A percentile compares a stretch with the other conserved stretches of the same genome.
Conservation (phyloP, 139 green algal species). For the Coelastrella sp. region DNA sequence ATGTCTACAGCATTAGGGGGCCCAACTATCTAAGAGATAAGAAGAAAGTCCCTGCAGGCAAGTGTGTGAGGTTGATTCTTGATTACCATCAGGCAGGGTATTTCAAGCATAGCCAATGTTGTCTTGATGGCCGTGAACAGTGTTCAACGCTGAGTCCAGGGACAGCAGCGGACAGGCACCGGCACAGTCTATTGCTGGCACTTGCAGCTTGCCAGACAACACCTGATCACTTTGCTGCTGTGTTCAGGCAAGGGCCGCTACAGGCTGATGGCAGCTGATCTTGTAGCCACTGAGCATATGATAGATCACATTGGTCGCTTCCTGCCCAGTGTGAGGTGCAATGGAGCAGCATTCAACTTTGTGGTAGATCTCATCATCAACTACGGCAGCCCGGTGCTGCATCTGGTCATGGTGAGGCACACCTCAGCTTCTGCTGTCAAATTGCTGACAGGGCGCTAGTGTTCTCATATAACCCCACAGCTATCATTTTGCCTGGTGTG, state of each 20-base stretch:
- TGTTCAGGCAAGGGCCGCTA: constrained; percentile 34
- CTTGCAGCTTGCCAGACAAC: background rate
- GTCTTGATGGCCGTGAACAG: no score
- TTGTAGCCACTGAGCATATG: constrained; percentile 35
- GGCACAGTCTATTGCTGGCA: background rate
- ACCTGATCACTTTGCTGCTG: background rate
- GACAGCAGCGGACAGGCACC: no score
- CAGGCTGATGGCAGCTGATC: constrained; percentile 47
- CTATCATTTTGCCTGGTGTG: background rate
- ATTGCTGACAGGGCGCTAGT: background rate
- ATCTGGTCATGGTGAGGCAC: constrained; percentile 42
- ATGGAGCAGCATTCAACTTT: constrained; percentile 46
- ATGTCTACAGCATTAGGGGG: constrained; percentile 44
- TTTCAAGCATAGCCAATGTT: no score
- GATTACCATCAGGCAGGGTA: no score
- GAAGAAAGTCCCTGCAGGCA: constrained; percentile 48
- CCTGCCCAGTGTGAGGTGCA: constrained; percentile 40
- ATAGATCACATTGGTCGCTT: constrained; percentile 48
- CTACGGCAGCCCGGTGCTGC: constrained; percentile 45
- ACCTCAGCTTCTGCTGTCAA: background rate
- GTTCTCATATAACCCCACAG: background rate
- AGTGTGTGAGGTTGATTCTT: background rate
- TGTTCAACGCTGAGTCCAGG: no score
- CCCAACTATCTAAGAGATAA: constrained; percentile 33
- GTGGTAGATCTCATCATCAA: constrained; percentile 53